Conservation (phyloP, 176 grass and related monocot species). For the Paspalum vaginatum region DNA sequence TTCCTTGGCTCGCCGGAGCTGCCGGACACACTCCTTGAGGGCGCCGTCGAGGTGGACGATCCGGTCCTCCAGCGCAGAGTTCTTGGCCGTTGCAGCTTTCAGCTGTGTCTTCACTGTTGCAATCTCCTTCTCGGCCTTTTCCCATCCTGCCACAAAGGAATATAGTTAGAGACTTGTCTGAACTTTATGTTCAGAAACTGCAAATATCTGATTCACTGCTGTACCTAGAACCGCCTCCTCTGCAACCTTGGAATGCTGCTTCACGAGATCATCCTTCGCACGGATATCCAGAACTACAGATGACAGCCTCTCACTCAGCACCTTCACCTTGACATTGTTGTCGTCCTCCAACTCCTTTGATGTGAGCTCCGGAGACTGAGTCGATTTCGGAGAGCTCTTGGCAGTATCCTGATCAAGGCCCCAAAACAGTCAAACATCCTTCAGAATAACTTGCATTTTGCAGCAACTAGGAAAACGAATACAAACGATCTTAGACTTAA, state of each 20-base stretch:
- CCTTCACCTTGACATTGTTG: constrained; percentile 62
- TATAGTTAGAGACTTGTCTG: background rate
- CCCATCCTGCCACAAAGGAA: constrained; percentile 65
- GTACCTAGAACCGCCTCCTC: constrained; percentile 98
- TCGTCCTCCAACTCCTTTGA: constrained; percentile 50
- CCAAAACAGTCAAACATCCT: constrained; percentile 33
- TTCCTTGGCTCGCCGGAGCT: constrained; percentile 69
- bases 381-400: constrained; percentile 58
- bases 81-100: constrained; percentile 55
- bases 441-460: constrained; percentile 11
- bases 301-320: constrained; percentile 78
- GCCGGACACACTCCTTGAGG: constrained; percentile 90
- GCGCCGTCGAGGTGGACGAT: constrained; percentile 71
- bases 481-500: constrained; percentile 8
- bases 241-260: constrained; percentile 86
- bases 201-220: background rate
- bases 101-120: constrained; percentile 66
- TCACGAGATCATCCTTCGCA: constrained; percentile 88
- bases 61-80: constrained; percentile 65
- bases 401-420: constrained; percentile 66
- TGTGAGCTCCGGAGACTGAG: constrained; percentile 55
- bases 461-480: constrained; percentile 23
- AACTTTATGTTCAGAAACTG: constrained; percentile 21
- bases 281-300: constrained; percentile 68
- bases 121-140: constrained; percentile 87